Percentiles rank a stretch among this genome's conserved stretches.
These are phyloP conservation scores for Phialophora tarda DNA, from an alignment of 2,329 filamentous ascomycete genomes.

Conservation along the genomic window DNA sequence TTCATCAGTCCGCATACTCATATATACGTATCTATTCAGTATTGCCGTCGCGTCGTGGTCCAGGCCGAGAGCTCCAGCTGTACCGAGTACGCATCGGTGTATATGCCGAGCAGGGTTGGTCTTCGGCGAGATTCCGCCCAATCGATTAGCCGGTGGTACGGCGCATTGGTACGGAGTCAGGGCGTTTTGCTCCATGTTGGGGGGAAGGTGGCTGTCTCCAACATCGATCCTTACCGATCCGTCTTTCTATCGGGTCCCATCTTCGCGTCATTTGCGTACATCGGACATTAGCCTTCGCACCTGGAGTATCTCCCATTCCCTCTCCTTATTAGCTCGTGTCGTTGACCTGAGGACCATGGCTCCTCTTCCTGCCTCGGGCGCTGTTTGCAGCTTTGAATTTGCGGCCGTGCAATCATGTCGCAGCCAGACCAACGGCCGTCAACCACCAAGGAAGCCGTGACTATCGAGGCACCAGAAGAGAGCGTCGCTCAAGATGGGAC, in stretches of 20 bases:
- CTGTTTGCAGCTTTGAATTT: conserved; percentile 7
- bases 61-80: neutral
- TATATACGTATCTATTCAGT: neutral
- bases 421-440: conserved; percentile 13
- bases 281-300: conserved; percentile 21
- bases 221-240: conserved; percentile 10
- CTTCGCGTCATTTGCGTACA: conserved; percentile 31
- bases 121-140: conserved; percentile 22
- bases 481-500: conserved; percentile 11
- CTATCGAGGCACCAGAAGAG: conserved; percentile 2
- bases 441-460: conserved; percentile 6
- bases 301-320: conserved; percentile 13
- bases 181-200: neutral
- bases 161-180: neutral
- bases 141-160: conserved; percentile 12
- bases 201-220: neutral
- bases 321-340: conserved; percentile 12
- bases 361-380: conserved; percentile 6
- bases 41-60: neutral
- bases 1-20: neutral
- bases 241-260: conserved; percentile 8
- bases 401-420: conserved; percentile 23
- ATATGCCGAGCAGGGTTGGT: conserved; percentile 7
- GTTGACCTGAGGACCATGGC: conserved; percentile 14
- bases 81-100: conserved; percentile 5